phyloP scores from a whole-genome alignment of 495 filamentous ascomycete genomes.

The Penicillium angulare region DNA sequence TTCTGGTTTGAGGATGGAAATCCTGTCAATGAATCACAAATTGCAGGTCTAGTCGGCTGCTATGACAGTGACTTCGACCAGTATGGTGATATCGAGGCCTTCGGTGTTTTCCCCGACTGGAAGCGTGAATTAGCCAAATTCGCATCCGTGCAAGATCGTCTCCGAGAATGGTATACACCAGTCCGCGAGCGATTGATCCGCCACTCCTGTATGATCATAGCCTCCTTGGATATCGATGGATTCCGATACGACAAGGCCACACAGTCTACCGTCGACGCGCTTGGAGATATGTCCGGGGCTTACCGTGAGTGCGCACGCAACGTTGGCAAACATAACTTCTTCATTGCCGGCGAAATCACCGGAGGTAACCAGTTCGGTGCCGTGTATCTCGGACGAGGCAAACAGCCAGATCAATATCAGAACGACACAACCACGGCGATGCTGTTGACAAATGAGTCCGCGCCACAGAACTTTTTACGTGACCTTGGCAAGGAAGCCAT shows the following conservation, averaged over 20 bases:
- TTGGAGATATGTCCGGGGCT: constrained; percentile 52
- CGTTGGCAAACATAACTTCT: constrained; percentile 62
- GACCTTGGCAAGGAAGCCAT: constrained; percentile 56
- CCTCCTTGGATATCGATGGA: constrained; percentile 62
- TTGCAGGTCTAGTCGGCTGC: constrained; percentile 53
- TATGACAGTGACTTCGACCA: constrained; percentile 70
- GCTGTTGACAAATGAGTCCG: constrained; percentile 43
- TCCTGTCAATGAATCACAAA: constrained; percentile 46
- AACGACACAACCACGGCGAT: constrained; percentile 43
- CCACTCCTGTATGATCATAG: constrained; percentile 65
- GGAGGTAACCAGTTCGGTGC: constrained; percentile 62
- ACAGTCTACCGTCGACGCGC: constrained; percentile 62
- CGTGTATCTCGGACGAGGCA: constrained; percentile 65
- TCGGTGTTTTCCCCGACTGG: constrained; percentile 67
- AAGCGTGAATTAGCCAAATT: constrained; percentile 69
- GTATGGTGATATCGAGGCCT: constrained; percentile 66
- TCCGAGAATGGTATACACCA: constrained; percentile 65
- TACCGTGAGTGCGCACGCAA: constrained; percentile 55
- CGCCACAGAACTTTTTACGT: constrained; percentile 55
- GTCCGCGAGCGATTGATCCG: constrained; percentile 57
- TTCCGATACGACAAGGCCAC: constrained; percentile 69
- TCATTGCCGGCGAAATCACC: constrained; percentile 64
- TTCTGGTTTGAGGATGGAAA: constrained; percentile 65
- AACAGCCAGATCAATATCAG: constrained; percentile 48
- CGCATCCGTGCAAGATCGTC: constrained; percentile 70